Evolutionary conservation across 345 rosid genomes (phyloP).

Genomic region (Ricinus communis): DNA sequence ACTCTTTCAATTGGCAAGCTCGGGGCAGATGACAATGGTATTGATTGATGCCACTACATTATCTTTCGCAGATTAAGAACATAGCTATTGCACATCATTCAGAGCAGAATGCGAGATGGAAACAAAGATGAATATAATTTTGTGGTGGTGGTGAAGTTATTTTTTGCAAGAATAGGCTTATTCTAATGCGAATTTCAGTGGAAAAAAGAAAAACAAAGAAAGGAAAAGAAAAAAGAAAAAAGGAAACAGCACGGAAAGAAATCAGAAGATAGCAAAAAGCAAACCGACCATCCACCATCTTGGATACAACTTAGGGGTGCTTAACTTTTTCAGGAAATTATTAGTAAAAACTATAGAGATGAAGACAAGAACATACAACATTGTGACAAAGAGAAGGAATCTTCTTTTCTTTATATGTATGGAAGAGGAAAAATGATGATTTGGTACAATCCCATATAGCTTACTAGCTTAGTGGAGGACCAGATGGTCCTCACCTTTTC

Average conservation of each 20-base stretch:
- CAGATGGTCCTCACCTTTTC: slow-evolving; percentile 19
- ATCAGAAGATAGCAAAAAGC: slow-evolving; percentile 29
- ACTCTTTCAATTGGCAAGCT: slow-evolving; percentile 63
- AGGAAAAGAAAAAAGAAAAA: no score
- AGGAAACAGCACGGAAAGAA: slow-evolving; percentile 16
- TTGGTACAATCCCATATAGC: slow-evolving; percentile 13
- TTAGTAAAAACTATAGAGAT: slow-evolving; percentile 15
- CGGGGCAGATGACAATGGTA: slow-evolving; percentile 30
- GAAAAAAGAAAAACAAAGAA: no score
- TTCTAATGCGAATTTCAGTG: slow-evolving; percentile 20
- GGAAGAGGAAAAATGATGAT: slow-evolving; percentile 20
- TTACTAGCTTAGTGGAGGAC: slow-evolving; percentile 23
- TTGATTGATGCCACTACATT: slow-evolving; percentile 35
- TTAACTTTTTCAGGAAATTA: slow-evolving; percentile 6
- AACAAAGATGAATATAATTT: slow-evolving; percentile 10
- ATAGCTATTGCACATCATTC: slow-evolving; percentile 16
- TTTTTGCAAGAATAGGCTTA: background rate
- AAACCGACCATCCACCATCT: slow-evolving; percentile 19
- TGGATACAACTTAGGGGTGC: background rate
- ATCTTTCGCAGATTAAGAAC: slow-evolving; percentile 6
- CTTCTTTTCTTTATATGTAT: slow-evolving; percentile 24
- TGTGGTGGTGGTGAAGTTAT: background rate
- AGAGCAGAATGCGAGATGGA: slow-evolving; percentile 16
- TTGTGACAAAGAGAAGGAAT: slow-evolving; percentile 52
- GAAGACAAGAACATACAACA: slow-evolving; percentile 39